phyloP scores from a whole-genome alignment of 164 flowering plant genomes.

The Cinnamomum chago region DNA sequence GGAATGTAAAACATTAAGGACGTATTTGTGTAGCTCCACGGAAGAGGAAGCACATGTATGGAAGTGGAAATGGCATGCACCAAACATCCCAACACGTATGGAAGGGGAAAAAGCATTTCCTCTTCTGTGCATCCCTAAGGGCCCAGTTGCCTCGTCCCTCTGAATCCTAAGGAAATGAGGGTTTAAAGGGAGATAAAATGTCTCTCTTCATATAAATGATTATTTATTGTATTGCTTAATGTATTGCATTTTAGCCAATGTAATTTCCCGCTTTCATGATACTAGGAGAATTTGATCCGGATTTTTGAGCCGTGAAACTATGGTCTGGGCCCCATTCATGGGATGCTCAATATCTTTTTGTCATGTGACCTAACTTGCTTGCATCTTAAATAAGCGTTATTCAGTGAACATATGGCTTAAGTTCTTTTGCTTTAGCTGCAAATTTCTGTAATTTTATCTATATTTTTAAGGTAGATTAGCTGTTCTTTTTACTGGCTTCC shows the following conservation, averaged over 20 bases:
- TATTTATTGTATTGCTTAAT: neutral
- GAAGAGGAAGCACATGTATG: too few relatives aligned
- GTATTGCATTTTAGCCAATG: neutral
- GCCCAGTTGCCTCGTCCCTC: too few relatives aligned
- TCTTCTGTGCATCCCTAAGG: too few relatives aligned
- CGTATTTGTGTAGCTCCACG: too few relatives aligned
- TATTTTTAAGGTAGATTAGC: neutral
- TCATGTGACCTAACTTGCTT: neutral
- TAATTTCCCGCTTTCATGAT: neutral
- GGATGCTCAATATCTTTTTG: neutral
- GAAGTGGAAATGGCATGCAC: too few relatives aligned
- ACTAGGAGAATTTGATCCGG: neutral
- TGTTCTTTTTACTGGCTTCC: neutral
- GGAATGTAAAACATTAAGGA: neutral
- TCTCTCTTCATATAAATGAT: neutral
- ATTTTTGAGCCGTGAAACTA: too few relatives aligned
- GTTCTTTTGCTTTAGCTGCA: neutral
- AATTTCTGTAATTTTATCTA: neutral
- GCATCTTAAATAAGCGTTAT: neutral
- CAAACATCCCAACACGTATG: too few relatives aligned
- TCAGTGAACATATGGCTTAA: neutral
- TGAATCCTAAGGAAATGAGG: neutral
- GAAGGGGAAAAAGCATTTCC: too few relatives aligned
- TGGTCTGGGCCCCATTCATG: too few relatives aligned
- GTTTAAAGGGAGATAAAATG: neutral